A percentile compares a stretch with the other conserved stretches of the same genome.
Evolutionary conservation across 2,329 filamentous ascomycete genomes (phyloP).

Genomic region (Alternaria arborescens): DNA sequence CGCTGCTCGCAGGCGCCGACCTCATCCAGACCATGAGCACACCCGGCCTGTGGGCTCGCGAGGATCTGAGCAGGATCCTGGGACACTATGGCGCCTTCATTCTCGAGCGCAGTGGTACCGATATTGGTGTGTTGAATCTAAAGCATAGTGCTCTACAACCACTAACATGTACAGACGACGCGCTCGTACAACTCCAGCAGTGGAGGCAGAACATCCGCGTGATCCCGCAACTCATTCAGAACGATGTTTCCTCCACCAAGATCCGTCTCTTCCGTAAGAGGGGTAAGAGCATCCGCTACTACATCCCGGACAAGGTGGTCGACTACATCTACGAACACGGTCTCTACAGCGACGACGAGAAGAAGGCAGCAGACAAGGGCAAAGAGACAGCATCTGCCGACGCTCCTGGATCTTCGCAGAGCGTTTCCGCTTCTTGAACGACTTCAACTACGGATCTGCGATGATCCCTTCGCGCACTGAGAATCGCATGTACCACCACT

Average conservation of each 20-base stretch:
- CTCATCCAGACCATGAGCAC: constrained; percentile 62
- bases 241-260: constrained; percentile 83
- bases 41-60: constrained; percentile 76
- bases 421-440: constrained; percentile 26
- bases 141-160: background rate
- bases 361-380: constrained; percentile 47
- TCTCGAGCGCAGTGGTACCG: constrained; percentile 86
- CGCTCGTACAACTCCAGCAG: constrained; percentile 78
- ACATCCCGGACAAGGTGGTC: constrained; percentile 51
- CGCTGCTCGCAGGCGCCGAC: constrained; percentile 77
- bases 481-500: constrained; percentile 15
- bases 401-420: constrained; percentile 34
- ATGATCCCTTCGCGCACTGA: background rate
- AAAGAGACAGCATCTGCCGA: constrained; percentile 39
- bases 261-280: constrained; percentile 74
- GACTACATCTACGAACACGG: constrained; percentile 53
- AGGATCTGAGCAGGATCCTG: constrained; percentile 88
- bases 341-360: constrained; percentile 51
- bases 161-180: constrained; percentile 68
- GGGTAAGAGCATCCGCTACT: constrained; percentile 53
- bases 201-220: constrained; percentile 89
- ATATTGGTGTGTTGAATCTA: constrained; percentile 63
- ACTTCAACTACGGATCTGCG: background rate
- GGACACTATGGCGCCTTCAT: constrained; percentile 84
- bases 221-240: constrained; percentile 86